Percentiles rank a stretch among this genome's conserved stretches.
phyloP scores from a whole-genome alignment of 371 early-diverging fungal genomes.

The Mortierella sp. region DNA sequence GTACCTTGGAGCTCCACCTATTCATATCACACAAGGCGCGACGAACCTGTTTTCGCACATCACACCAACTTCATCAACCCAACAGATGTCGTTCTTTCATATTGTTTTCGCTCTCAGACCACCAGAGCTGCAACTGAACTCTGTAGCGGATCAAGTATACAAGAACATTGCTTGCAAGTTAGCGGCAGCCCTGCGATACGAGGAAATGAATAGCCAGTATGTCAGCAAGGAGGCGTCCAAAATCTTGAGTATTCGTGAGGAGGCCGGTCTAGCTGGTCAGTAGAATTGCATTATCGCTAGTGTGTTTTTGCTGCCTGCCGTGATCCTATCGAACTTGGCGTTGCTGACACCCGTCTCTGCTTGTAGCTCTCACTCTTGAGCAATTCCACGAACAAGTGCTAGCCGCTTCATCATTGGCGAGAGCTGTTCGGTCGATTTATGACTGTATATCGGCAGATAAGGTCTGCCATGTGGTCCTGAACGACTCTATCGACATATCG shows the following conservation, averaged over 20 bases:
- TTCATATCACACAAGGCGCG: constrained; percentile 30
- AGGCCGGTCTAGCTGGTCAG: constrained; percentile 61
- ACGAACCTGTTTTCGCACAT: constrained; percentile 16
- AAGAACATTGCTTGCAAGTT: constrained; percentile 77
- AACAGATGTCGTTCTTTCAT: constrained; percentile 82
- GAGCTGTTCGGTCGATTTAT: constrained; percentile 71
- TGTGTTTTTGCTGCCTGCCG: background rate
- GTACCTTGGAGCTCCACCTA: constrained; percentile 29
- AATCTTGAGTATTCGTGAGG: constrained; percentile 72
- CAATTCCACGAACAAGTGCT: constrained; percentile 51
- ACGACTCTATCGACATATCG: constrained; percentile 82
- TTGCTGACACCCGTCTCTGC: background rate
- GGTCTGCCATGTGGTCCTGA: constrained; percentile 77
- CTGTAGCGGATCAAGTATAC: constrained; percentile 75
- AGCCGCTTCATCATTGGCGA: constrained; percentile 61
- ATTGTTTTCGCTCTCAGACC: constrained; percentile 79
- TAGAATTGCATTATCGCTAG: too few relatives aligned
- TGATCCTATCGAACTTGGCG: background rate
- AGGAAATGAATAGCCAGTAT: constrained; percentile 84
- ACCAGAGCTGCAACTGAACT: constrained; percentile 65
- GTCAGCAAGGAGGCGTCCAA: constrained; percentile 80
- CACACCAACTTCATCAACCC: constrained; percentile 30
- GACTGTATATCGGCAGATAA: constrained; percentile 63
- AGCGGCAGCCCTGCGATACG: constrained; percentile 82
- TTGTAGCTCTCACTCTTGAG: constrained; percentile 28